Evolutionary conservation across 768 basidiomycete species (phyloP), one percentile per base, ranked within the genome.

Genomic region (Xanthoconium stramineum): DNA sequence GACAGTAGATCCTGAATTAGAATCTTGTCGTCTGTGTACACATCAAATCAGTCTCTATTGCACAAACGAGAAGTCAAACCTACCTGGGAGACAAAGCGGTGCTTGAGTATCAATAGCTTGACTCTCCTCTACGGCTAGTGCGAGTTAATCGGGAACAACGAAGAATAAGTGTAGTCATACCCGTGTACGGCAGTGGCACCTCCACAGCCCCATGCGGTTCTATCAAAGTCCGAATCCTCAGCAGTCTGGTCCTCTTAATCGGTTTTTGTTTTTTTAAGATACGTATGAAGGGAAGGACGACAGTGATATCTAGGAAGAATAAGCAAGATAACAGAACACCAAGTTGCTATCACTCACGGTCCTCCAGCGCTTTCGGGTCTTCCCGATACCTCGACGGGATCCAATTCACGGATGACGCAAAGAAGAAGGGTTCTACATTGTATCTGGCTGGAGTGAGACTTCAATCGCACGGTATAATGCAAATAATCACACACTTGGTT

Each of bases 341-440:
- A 75, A 19, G 76, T 50, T 45, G 52, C 50, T 28, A 58, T 39
- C 19, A 74, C 83, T 62, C 63, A 85, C 83, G 84, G 70, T 86
- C 84, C 59, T 69, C 57, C 0, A 69, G 67, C 24, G 64, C 56
- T 20, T 64, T 57, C 2, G 78, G 67, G 40, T 80, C 79, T 62
- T 85, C 84, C 58, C 84, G 77, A 42, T 81, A 88, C 51, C 83
- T 80, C 1, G 83, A 82, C 0, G 85, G 86, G 46, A 86, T 88
- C 84, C 83, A 85, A 59, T 82, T 85, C 14, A 79, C 64, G 0
- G 83, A 81, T 2, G 83, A 84, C 0, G 83, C 81, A 62, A 84
- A 86, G 63, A 81, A 85, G 70, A 85, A 85, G 1, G 84, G 84
- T 57, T 85, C 84, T 39, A 85, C 76, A 53, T 77, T 77, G 56